Conservation (phyloP, 768 basidiomycete genomes). For the Auriscalpium orientale region DNA sequence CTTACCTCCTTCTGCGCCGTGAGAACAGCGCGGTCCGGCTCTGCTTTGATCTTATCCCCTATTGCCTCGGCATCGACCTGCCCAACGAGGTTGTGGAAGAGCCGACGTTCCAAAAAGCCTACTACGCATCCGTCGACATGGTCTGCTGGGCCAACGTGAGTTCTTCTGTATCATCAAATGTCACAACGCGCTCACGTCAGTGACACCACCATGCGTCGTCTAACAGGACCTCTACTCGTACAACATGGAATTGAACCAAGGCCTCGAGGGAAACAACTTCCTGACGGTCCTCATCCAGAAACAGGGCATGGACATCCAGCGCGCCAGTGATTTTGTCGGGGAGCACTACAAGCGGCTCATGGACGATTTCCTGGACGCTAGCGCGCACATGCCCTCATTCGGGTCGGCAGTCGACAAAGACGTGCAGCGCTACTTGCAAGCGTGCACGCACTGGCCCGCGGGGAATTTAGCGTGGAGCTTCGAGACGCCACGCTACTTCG, state of each 20-base stretch:
- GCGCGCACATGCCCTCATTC: slow-evolving; percentile 41
- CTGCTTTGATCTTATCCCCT: slow-evolving; percentile 58
- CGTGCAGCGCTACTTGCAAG: slow-evolving; percentile 45
- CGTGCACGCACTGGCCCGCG: slow-evolving; percentile 50
- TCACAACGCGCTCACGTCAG: background rate
- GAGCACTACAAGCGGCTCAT: slow-evolving; percentile 42
- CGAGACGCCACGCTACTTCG: slow-evolving; percentile 63
- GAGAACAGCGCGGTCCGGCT: slow-evolving; percentile 62
- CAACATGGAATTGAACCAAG: slow-evolving; percentile 64
- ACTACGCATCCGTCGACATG: slow-evolving; percentile 55
- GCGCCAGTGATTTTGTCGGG: slow-evolving; percentile 51
- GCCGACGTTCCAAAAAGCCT: slow-evolving; percentile 42
- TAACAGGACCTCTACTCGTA: slow-evolving; percentile 63
- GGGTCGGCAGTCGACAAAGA: slow-evolving; percentile 40
- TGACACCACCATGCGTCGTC: no score
- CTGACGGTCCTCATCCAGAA: slow-evolving; percentile 61
- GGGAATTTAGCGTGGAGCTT: slow-evolving; percentile 67
- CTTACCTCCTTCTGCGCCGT: slow-evolving; percentile 52
- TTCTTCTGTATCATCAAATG: background rate
- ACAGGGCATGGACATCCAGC: slow-evolving; percentile 45
- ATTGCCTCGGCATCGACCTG: slow-evolving; percentile 52
- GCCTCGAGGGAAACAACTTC: slow-evolving; percentile 58
- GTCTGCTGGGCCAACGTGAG: slow-evolving; percentile 67
- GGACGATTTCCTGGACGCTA: slow-evolving; percentile 39
- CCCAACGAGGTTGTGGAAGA: slow-evolving; percentile 56